Conservation (phyloP, 2,329 filamentous ascomycete genomes). For the Lecanicillium sp. region DNA sequence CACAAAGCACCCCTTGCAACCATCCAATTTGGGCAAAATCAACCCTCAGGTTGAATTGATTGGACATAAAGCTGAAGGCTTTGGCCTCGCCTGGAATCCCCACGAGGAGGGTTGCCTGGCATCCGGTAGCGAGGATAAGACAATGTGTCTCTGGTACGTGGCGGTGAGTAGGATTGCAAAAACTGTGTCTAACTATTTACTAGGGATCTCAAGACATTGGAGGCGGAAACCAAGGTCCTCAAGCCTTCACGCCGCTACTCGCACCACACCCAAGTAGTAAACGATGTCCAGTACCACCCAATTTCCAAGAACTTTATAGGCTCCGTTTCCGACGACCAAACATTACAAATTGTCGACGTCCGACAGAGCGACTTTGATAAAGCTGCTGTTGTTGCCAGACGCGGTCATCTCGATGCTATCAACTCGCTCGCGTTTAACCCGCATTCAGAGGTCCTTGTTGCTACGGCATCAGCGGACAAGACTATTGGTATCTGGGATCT, state of each 20-base stretch:
- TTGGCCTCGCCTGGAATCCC: conserved; percentile 88
- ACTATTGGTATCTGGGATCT: conserved; percentile 94
- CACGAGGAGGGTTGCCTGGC: conserved; percentile 73
- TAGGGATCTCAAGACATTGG: conserved; percentile 74
- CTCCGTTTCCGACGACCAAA: conserved; percentile 90
- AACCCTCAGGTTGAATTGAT: conserved; percentile 77
- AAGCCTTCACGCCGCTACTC: conserved; percentile 69
- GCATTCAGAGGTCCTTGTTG: conserved; percentile 78
- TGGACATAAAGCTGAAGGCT: conserved; percentile 83
- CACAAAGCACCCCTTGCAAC: conserved; percentile 79
- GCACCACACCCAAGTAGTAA: conserved; percentile 85
- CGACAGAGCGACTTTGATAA: conserved; percentile 57
- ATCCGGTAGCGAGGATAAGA: conserved; percentile 86
- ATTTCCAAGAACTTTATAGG: conserved; percentile 78
- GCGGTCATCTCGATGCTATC: conserved; percentile 84
- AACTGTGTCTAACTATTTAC: conserved; percentile 11
- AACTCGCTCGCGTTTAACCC: conserved; percentile 96
- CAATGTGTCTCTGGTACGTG: conserved; percentile 78
- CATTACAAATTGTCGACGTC: conserved; percentile 85
- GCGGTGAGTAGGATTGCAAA: neutral
- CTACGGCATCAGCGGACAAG: conserved; percentile 91
- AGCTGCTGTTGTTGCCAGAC: conserved; percentile 59
- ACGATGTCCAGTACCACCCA: conserved; percentile 94
- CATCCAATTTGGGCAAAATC: conserved; percentile 53
- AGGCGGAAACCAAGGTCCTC: conserved; percentile 60